Conservation (phyloP, 2,329 filamentous ascomycete genomes). For the Pseudogymnoascus sp. region DNA sequence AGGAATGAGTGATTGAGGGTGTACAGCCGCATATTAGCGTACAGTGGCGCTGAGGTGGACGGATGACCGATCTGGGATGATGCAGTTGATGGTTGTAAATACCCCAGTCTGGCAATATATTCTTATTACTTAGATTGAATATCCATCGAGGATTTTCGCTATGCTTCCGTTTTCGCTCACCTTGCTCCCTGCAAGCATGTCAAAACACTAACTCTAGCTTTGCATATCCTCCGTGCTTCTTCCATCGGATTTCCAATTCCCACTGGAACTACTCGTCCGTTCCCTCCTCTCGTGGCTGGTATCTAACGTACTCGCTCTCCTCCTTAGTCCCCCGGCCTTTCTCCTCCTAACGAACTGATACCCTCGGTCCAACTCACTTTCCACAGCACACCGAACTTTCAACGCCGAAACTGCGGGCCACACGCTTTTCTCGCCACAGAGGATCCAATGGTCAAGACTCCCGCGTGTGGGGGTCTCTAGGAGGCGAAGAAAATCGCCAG, state of each 20-base stretch:
- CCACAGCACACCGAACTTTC: constrained; percentile 73
- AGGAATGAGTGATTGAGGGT: not conserved
- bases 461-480: constrained; percentile 75
- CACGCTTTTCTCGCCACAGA: constrained; percentile 75
- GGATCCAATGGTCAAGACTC: constrained; percentile 76
- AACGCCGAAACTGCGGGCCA: constrained; percentile 85
- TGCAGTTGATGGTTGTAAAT: not conserved
- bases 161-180: constrained; percentile 2
- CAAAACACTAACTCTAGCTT: constrained; percentile 1
- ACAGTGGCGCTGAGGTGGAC: not conserved
- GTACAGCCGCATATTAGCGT: not conserved
- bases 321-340: constrained; percentile 28
- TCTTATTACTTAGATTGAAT: not conserved
- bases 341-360: constrained; percentile 69
- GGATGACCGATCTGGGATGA: not conserved
- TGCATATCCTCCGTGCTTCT: not conserved
- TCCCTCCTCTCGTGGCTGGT: constrained; percentile 22
- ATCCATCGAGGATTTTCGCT: constrained; percentile 3
- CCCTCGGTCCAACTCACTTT: constrained; percentile 78
- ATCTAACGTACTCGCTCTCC: constrained; percentile 27
- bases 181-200: not conserved
- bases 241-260: constrained; percentile 16
- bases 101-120: not conserved
- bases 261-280: constrained; percentile 24
- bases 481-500: constrained; percentile 66